phyloP scores from a whole-genome alignment of 148 eudicot genomes.

The Euryodendron excelsum region DNA sequence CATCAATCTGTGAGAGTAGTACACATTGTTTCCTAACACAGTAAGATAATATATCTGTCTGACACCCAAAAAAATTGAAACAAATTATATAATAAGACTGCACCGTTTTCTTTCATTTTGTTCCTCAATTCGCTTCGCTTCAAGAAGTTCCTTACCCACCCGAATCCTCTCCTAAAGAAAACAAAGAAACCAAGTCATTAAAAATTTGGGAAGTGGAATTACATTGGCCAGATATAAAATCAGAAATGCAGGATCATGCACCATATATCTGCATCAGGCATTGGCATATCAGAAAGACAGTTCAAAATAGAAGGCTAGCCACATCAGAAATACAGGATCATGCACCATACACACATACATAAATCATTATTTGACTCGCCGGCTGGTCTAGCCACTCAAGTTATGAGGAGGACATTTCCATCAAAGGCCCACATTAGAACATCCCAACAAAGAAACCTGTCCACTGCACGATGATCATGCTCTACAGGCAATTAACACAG shows the following conservation, averaged over 20 bases:
- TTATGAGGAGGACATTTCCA: background rate
- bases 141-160: conserved; percentile 93
- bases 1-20: conserved; percentile 48
- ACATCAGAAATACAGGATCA: background rate
- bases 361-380: background rate
- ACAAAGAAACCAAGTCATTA: background rate
- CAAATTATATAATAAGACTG: conserved; percentile 27
- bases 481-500: background rate
- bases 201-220: background rate
- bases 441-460: background rate
- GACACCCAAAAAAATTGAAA: conserved; percentile 9
- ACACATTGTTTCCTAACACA: background rate
- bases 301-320: background rate
- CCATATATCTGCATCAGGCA: background rate
- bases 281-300: background rate
- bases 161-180: conserved; percentile 87
- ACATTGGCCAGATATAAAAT: background rate
- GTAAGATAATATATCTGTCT: conserved; percentile 2
- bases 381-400: background rate
- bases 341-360: background rate
- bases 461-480: background rate
- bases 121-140: conserved; percentile 97
- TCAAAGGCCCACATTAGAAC: background rate
- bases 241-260: conserved; percentile 2
- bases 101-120: conserved; percentile 99